These are phyloP conservation scores for Talaromyces sp. DNA, from an alignment of 2,329 filamentous ascomycete species.

Conservation along the genomic window DNA sequence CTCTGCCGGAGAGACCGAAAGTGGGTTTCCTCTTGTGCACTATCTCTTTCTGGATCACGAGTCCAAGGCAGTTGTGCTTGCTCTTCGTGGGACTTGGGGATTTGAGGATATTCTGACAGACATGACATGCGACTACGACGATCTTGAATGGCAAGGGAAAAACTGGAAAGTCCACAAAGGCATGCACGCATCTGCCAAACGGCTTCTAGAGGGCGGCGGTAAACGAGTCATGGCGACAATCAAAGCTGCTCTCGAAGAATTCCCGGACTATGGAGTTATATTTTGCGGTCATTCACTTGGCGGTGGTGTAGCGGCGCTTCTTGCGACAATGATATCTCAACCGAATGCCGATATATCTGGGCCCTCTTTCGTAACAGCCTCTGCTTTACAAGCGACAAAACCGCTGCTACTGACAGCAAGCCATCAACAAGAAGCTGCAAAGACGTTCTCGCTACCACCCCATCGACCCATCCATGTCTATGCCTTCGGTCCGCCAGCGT, in stretches of 20 bases:
- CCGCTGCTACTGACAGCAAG: slow-evolving; percentile 39
- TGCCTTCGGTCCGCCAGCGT: slow-evolving; percentile 72
- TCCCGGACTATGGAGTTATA: slow-evolving; percentile 67
- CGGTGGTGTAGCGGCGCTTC: slow-evolving; percentile 66
- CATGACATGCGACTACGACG: slow-evolving; percentile 72
- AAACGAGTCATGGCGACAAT: slow-evolving; percentile 66
- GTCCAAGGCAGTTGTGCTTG: slow-evolving; percentile 69
- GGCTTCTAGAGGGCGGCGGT: slow-evolving; percentile 66
- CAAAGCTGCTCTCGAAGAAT: slow-evolving; percentile 63
- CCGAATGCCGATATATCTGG: slow-evolving; percentile 52
- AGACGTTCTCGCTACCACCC: slow-evolving; percentile 57
- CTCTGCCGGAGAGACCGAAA: slow-evolving; percentile 62
- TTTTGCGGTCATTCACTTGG: slow-evolving; percentile 69
- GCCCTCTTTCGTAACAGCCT: slow-evolving; percentile 63
- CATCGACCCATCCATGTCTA: slow-evolving; percentile 75
- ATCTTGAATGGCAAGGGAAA: slow-evolving; percentile 58
- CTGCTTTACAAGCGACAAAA: slow-evolving; percentile 35
- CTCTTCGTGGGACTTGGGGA: slow-evolving; percentile 68
- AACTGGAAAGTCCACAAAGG: slow-evolving; percentile 72
- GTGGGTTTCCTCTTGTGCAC: slow-evolving; percentile 68
- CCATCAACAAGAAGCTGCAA: slow-evolving; percentile 24
- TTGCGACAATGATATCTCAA: slow-evolving; percentile 70
- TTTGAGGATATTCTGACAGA: slow-evolving; percentile 73
- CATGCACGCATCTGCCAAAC: slow-evolving; percentile 68
- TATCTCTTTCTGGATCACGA: slow-evolving; percentile 71